Evolutionary conservation across 139 green algal genomes (phyloP).

Genomic region (Chlorella sp.): DNA sequence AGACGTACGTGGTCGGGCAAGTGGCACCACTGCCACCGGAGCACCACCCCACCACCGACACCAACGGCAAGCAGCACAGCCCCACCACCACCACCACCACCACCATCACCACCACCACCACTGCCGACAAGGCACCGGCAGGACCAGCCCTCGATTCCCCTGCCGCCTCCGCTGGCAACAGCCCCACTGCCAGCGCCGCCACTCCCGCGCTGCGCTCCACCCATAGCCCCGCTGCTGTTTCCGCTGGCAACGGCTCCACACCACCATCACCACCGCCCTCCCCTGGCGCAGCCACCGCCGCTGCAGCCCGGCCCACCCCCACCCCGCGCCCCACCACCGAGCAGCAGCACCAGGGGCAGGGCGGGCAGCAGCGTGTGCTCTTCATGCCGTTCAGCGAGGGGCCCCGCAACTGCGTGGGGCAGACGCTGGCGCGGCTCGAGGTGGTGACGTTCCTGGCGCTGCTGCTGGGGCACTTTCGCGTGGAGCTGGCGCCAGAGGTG

Average conservation of each 20-base stretch:
- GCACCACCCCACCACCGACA: no score
- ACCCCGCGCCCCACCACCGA: no score
- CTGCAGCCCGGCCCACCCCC: not conserved
- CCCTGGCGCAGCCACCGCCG: not conserved
- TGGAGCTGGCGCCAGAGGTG: slow-evolving; percentile 39
- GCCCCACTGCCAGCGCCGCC: not conserved
- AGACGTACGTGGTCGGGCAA: slow-evolving; percentile 38
- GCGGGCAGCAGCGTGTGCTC: slow-evolving; percentile 8
- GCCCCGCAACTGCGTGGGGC: slow-evolving; percentile 55
- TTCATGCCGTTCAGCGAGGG: slow-evolving; percentile 52
- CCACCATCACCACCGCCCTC: no score
- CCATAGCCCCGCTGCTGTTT: no score
- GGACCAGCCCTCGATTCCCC: no score
- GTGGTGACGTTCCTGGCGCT: slow-evolving; percentile 36
- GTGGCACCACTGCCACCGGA: slow-evolving; percentile 6
- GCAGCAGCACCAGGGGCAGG: not conserved
- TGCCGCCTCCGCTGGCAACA: no score
- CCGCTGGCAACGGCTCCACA: no score
- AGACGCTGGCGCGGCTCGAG: slow-evolving; percentile 57
- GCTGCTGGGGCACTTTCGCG: slow-evolving; percentile 36
- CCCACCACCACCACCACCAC: not conserved
- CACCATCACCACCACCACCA: not conserved
- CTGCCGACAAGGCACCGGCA: not conserved
- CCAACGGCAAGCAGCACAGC: not conserved
- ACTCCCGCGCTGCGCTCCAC: not conserved